Conservation (phyloP, 805 yeast genomes). For the Candida incommunis region DNA sequence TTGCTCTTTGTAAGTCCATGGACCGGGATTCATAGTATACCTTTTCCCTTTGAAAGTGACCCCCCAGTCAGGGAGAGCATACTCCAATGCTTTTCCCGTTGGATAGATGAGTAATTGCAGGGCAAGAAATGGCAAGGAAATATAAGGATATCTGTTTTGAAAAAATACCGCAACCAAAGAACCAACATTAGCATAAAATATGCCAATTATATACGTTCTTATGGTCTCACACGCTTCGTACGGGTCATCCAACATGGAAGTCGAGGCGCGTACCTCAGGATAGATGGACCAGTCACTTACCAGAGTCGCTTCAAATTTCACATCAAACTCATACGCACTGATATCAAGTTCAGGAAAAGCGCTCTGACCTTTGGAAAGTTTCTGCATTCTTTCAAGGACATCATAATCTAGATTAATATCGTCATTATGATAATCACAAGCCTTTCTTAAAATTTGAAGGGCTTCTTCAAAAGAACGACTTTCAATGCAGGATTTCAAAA, state of each 20-base stretch:
- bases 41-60: slow-evolving; percentile 27
- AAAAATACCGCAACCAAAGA: slow-evolving; percentile 46
- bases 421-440: slow-evolving; percentile 27
- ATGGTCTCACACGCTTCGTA: slow-evolving; percentile 32
- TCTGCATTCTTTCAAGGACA: slow-evolving; percentile 3
- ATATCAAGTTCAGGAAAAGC: not conserved
- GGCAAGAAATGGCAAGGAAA: slow-evolving; percentile 36
- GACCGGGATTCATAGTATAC: slow-evolving; percentile 42
- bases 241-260: slow-evolving; percentile 38
- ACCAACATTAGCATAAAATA: slow-evolving; percentile 40
- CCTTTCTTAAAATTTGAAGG: slow-evolving; percentile 25
- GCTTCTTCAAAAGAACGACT: slow-evolving; percentile 24
- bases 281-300: slow-evolving; percentile 34
- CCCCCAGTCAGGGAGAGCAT: slow-evolving; percentile 32
- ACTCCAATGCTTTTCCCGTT: slow-evolving; percentile 33
- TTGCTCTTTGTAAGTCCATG: slow-evolving; percentile 50
- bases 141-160: slow-evolving; percentile 40
- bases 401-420: slow-evolving; percentile 18
- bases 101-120: slow-evolving; percentile 50
- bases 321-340: slow-evolving; percentile 15
- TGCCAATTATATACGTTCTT: slow-evolving; percentile 38
- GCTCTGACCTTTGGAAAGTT: not conserved
- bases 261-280: slow-evolving; percentile 45
- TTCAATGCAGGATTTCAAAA: slow-evolving; percentile 11
- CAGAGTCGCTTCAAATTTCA: slow-evolving; percentile 30